Percentiles rank a stretch among this genome's conserved stretches.
Conservation (phyloP, 164 flowering plant genomes). For the Cinnamomum micranthum region DNA sequence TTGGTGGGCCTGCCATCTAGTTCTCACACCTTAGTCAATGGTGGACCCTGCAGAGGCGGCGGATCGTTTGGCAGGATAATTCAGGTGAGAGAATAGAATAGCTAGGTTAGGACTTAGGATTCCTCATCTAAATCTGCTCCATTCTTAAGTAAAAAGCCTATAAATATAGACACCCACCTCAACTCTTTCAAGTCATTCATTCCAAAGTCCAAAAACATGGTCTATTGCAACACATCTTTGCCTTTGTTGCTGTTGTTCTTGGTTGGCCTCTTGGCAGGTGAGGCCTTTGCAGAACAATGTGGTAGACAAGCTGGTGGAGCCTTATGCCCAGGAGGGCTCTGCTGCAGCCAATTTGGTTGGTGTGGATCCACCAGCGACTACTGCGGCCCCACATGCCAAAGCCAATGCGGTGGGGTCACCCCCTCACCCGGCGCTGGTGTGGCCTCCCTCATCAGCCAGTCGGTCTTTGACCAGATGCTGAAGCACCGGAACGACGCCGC, state of each 20-base stretch:
- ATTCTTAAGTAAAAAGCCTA: neutral
- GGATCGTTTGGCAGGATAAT: too few relatives aligned
- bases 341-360: constrained; percentile 11
- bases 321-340: constrained; percentile 8
- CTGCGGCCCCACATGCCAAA: constrained; percentile 6
- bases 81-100: too few relatives aligned
- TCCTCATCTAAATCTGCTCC: too few relatives aligned
- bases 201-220: neutral
- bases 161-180: neutral
- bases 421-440: neutral
- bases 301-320: constrained; percentile 10
- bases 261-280: neutral
- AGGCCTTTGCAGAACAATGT: constrained; percentile 6
- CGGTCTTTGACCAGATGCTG: constrained; percentile 6
- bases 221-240: neutral
- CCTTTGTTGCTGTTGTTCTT: neutral
- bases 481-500: constrained; percentile 9
- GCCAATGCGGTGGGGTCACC: neutral
- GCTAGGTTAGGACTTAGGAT: too few relatives aligned
- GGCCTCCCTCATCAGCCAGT: constrained; percentile 2
- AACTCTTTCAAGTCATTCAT: neutral
- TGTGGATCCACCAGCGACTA: constrained; percentile 3
- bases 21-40: too few relatives aligned
- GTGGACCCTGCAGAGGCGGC: too few relatives aligned
- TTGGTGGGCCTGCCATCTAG: too few relatives aligned